Evolutionary conservation across 2,329 filamentous ascomycete genomes (phyloP), one percentile per base, ranked within the genome.

Genomic region (Hymenoscyphus infarciens): DNA sequence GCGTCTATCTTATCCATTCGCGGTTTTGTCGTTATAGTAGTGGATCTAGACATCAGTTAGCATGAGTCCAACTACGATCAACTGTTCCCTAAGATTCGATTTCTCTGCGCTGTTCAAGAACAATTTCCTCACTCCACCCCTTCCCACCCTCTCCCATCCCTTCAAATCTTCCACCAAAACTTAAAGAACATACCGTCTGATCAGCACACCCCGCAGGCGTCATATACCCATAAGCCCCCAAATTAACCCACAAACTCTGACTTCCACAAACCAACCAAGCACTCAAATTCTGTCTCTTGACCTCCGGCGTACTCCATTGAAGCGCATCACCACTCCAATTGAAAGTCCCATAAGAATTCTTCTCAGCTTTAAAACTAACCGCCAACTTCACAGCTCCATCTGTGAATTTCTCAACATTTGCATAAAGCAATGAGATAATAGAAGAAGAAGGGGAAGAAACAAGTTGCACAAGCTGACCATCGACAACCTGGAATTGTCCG

Each of bases 241-340:
- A 77, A 68, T 87, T 87, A 69, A 86, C 79, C 69, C 82, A 86
- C 65, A 87, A 66, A 55, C 70, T 71, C 73, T 83, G 79, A 5
- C 76, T 75, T 55, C 74, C 75, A 65, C 83, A 87, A 59, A 87
- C 83, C 66, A 85, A 79, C 83, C 83, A 87, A 1, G 84, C 84
- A 22, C 79, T 81, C 54, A 78, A 69, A 70, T 87, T 87, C 58
- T 82, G 83, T 39, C 84, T 72, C 57, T 75, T 74, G 38, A 86
- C 73, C 27, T 77, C 78, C 1, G 77, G 70, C 15, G 76, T 77
- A 60, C 73, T 77, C 84, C 84, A 87, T 11, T 80, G 81, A 38
- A 86, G 70, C 2, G 82, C 79, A 71, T 87, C 84, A n/a, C 83
- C 83, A 66, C 81, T 79, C 72, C 80, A 87, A 0, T 74, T 79